Conservation (phyloP, 768 basidiomycete genomes). For the Plicaturopsis crispa region DNA sequence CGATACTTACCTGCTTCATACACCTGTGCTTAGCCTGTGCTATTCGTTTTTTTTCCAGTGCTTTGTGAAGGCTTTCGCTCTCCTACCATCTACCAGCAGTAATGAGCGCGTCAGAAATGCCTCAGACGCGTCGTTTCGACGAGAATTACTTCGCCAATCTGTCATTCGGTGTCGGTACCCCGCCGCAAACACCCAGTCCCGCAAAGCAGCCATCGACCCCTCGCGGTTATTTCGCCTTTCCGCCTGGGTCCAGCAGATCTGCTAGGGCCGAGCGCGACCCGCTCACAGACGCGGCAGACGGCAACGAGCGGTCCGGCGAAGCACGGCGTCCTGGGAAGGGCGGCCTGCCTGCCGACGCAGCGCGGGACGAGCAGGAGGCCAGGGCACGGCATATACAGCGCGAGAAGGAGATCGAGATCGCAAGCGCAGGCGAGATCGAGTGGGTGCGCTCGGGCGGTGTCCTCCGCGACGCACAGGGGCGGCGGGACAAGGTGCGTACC, state of each 20-base stretch:
- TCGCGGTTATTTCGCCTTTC: constrained; percentile 12
- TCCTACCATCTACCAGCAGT: too few relatives aligned
- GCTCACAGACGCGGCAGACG: constrained; percentile 8
- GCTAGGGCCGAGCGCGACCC: not conserved
- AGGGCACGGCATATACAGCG: constrained; percentile 13
- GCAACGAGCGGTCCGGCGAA: constrained; percentile 7
- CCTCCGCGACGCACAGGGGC: constrained; percentile 41
- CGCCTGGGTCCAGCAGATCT: not conserved
- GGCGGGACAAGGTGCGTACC: constrained; percentile 43
- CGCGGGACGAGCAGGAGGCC: not conserved
- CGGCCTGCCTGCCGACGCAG: constrained; percentile 11
- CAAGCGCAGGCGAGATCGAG: constrained; percentile 42
- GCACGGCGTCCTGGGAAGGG: too few relatives aligned
- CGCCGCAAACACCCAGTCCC: too few relatives aligned
- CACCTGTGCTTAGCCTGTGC: too few relatives aligned
- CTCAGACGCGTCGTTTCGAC: too few relatives aligned
- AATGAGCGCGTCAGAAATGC: too few relatives aligned
- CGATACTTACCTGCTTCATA: too few relatives aligned
- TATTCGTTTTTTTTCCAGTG: too few relatives aligned
- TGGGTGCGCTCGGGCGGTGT: constrained; percentile 57
- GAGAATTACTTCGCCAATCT: too few relatives aligned
- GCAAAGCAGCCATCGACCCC: constrained; percentile 7
- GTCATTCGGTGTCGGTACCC: too few relatives aligned
- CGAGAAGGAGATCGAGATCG: constrained; percentile 31
- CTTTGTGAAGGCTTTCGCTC: too few relatives aligned